These are phyloP conservation scores for Kwoniella sp. DNA, from an alignment of 768 basidiomycete genomes.

Conservation along the genomic window DNA sequence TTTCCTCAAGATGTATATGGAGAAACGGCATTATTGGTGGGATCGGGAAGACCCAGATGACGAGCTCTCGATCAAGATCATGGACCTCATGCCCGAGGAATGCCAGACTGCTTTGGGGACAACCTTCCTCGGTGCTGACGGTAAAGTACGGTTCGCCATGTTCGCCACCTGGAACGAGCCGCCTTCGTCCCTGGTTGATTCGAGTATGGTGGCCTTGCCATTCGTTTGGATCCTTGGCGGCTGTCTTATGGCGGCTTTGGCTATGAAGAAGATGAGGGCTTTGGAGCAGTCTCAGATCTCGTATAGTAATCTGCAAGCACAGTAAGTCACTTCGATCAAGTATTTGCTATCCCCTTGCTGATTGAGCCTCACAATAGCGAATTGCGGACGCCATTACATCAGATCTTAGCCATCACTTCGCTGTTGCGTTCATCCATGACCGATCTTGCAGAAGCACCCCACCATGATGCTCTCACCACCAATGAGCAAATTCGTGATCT, in stretches of 20 bases:
- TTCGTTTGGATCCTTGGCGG: constrained; percentile 45
- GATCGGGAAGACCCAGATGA: constrained; percentile 31
- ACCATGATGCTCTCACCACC: constrained; percentile 16
- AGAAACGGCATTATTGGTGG: constrained; percentile 42
- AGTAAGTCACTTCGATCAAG: constrained; percentile 32
- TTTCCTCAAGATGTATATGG: constrained; percentile 28
- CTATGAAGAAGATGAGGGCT: constrained; percentile 38
- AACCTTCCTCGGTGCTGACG: constrained; percentile 37
- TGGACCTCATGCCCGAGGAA: constrained; percentile 37
- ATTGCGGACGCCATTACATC: constrained; percentile 51
- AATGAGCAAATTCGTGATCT: constrained; percentile 46
- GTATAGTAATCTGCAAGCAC: constrained; percentile 51
- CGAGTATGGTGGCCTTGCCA: constrained; percentile 31
- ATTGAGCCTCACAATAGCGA: constrained; percentile 36
- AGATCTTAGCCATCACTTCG: constrained; percentile 50
- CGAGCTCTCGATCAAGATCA: constrained; percentile 26
- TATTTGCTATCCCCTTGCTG: not conserved
- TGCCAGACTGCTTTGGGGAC: constrained; percentile 33
- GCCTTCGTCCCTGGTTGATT: constrained; percentile 37
- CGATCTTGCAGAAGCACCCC: constrained; percentile 35
- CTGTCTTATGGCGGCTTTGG: constrained; percentile 38
- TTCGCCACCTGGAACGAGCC: constrained; percentile 46
- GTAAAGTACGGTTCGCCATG: constrained; percentile 36
- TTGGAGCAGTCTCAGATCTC: constrained; percentile 49
- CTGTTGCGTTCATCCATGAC: constrained; percentile 43